Evolutionary conservation across 495 filamentous ascomycete genomes (phyloP).

Genomic region (Aspergillus coremiiformis): DNA sequence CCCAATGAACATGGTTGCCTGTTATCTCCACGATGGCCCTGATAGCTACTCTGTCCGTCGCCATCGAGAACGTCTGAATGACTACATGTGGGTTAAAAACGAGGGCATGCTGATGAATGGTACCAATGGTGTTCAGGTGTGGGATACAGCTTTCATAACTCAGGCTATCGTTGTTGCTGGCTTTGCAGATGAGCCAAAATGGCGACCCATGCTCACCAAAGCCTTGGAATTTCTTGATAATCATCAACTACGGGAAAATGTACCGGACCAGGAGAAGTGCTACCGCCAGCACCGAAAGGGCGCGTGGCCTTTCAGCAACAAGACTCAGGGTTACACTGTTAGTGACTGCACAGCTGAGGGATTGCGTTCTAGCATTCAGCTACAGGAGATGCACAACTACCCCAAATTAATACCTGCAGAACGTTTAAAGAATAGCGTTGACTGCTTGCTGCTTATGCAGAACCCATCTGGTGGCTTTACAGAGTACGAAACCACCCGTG

Average conservation of each 20-base stretch:
- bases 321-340: constrained; percentile 87
- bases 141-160: constrained; percentile 89
- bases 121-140: constrained; percentile 92
- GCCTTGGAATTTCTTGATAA: constrained; percentile 82
- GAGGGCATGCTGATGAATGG: constrained; percentile 95
- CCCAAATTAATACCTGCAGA: constrained; percentile 65
- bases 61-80: constrained; percentile 72
- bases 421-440: constrained; percentile 76
- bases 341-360: constrained; percentile 91
- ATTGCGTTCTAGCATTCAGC: constrained; percentile 74
- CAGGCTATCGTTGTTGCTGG: constrained; percentile 74
- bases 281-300: constrained; percentile 92
- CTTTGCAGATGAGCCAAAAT: constrained; percentile 67
- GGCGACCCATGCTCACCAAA: constrained; percentile 74
- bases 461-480: constrained; percentile 83
- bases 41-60: constrained; percentile 65
- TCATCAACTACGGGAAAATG: constrained; percentile 85
- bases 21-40: constrained; percentile 77
- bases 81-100: constrained; percentile 85
- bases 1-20: constrained; percentile 77
- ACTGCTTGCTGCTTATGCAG: constrained; percentile 88
- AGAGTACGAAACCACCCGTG: constrained; percentile 80
- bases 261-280: constrained; percentile 65
- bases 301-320: constrained; percentile 91
- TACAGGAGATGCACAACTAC: constrained; percentile 73